Percentiles rank a stretch among this genome's conserved stretches.
phyloP scores from a whole-genome alignment of 2,329 filamentous ascomycete species.

The Madurella fahalii region DNA sequence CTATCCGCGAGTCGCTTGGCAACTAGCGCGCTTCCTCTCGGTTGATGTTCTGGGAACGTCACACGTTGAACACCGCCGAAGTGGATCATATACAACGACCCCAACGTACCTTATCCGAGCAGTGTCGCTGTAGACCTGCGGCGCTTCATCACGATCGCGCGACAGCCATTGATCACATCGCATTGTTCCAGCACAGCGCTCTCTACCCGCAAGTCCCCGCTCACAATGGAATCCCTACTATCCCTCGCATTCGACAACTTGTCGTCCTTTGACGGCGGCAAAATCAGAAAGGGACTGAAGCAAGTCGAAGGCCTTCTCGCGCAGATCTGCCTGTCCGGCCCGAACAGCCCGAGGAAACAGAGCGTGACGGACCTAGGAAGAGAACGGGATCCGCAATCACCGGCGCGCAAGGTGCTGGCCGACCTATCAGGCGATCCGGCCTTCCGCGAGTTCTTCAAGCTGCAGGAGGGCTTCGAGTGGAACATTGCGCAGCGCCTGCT shows the following conservation, averaged over 20 bases:
- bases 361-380: neutral
- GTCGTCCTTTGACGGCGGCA: conserved; percentile 82
- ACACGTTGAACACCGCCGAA: too few species aligned
- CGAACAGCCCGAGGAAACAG: conserved; percentile 33
- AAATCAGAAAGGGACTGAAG: conserved; percentile 88
- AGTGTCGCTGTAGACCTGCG: too few species aligned
- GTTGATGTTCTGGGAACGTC: too few species aligned
- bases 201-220: neutral
- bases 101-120: too few species aligned
- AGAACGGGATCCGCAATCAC: conserved; percentile 19
- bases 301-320: conserved; percentile 92
- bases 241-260: conserved; percentile 95
- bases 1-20: too few species aligned
- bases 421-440: conserved; percentile 78
- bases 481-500: conserved; percentile 88
- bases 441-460: conserved; percentile 91
- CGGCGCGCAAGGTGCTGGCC: conserved; percentile 57
- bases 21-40: too few species aligned
- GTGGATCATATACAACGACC: too few species aligned
- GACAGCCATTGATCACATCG: neutral
- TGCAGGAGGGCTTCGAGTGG: conserved; percentile 97
- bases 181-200: neutral
- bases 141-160: too few species aligned
- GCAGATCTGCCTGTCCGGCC: conserved; percentile 78
- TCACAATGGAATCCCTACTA: conserved; percentile 80